A percentile compares a stretch with the other conserved stretches of the same genome.
These are phyloP conservation scores for Juncus effusus DNA, from an alignment of 176 grass and related monocot species.

Conservation along the genomic window DNA sequence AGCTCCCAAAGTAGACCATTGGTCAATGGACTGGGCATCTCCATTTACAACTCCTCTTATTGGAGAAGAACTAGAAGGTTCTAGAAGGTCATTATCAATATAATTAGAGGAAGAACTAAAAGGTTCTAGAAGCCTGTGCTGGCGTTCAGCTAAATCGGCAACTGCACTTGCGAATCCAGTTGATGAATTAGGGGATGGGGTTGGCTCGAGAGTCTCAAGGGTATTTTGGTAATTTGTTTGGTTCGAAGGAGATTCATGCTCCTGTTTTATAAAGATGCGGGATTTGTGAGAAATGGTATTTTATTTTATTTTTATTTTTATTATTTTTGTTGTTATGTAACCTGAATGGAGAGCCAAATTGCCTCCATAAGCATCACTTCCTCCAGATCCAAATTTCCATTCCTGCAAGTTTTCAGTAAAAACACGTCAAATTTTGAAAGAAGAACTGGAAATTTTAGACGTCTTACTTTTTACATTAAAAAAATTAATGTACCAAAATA, in stretches of 20 bases:
- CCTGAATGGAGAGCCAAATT: conserved; percentile 92
- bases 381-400: conserved; percentile 81
- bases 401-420: conserved; percentile 36
- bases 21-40: conserved; percentile 43
- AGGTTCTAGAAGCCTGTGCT: conserved; percentile 45
- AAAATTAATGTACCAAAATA: too few species aligned
- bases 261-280: conserved; percentile 41
- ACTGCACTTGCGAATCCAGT: conserved; percentile 66
- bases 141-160: conserved; percentile 73
- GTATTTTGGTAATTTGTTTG: conserved; percentile 3
- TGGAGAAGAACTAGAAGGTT: conserved; percentile 30
- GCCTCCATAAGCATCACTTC: conserved; percentile 97
- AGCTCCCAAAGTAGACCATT: conserved; percentile 36
- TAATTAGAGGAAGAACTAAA: conserved; percentile 17
- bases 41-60: conserved; percentile 33
- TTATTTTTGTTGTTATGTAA: conserved; percentile 1
- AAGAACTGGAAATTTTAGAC: too few species aligned
- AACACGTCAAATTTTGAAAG: too few species aligned
- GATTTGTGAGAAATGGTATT: background rate
- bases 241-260: conserved; percentile 53
- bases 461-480: too few species aligned
- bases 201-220: conserved; percentile 21
- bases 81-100: conserved; percentile 18
- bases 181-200: conserved; percentile 28
- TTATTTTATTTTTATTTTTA: background rate